Evolutionary conservation across 768 basidiomycete genomes (phyloP).

Genomic region (Trametes punicea): DNA sequence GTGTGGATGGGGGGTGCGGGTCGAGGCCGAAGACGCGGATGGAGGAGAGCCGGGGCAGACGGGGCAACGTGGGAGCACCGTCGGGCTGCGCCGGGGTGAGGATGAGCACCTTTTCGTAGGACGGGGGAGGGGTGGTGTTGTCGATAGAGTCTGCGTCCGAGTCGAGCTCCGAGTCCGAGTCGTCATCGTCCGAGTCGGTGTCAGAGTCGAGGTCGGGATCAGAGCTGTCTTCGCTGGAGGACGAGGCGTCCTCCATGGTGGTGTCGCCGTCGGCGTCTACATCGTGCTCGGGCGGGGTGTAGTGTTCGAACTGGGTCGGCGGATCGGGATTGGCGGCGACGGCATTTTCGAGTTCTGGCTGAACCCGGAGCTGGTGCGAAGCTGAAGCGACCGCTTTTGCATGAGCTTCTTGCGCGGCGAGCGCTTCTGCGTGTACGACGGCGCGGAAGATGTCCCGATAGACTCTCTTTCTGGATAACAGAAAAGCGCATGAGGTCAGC

Average conservation of each 20-base stretch:
- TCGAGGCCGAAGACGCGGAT: constrained; percentile 15
- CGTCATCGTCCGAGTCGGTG: constrained; percentile 1
- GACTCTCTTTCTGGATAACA: constrained; percentile 2
- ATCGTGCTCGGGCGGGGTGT: constrained; percentile 6
- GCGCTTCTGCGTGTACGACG: constrained; percentile 12
- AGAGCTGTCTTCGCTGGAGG: neutral
- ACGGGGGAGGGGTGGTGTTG: neutral
- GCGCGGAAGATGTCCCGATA: constrained; percentile 11
- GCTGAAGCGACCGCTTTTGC: neutral
- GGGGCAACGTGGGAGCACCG: neutral
- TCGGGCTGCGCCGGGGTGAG: neutral
- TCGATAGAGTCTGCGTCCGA: neutral
- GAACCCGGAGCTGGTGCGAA: neutral
- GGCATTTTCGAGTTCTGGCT: neutral
- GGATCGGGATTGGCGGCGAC: no score
- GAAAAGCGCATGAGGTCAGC: neutral
- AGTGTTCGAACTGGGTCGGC: constrained; percentile 15
- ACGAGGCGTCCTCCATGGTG: neutral
- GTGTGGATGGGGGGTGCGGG: neutral
- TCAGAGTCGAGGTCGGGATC: neutral
- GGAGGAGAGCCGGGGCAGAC: constrained; percentile 9
- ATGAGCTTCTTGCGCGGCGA: neutral
- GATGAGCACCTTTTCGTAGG: constrained; percentile 7
- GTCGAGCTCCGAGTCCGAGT: neutral
- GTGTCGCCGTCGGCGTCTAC: constrained; percentile 5